Conservation (phyloP, 129 eudicot species). For the Lactuca sativa region DNA sequence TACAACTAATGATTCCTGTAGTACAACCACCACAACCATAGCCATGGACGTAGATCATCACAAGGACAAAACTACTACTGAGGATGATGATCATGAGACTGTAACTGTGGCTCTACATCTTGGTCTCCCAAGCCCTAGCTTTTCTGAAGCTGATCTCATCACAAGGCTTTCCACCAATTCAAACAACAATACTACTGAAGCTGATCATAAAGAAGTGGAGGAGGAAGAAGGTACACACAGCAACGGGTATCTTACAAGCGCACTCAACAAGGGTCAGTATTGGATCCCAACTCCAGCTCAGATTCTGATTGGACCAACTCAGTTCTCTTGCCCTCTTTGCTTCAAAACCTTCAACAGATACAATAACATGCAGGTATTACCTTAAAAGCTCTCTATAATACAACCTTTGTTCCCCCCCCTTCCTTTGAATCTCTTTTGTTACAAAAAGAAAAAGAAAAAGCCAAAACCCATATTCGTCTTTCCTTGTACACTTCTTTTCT, state of each 20-base stretch:
- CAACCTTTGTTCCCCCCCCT: constrained; percentile 19
- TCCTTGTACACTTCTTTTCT: constrained; percentile 43
- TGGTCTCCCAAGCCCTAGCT: constrained; percentile 63
- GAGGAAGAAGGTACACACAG: constrained; percentile 46
- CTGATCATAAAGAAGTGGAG: constrained; percentile 24
- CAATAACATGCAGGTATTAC: constrained; percentile 96
- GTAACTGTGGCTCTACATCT: constrained; percentile 59
- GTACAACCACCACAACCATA: constrained; percentile 46
- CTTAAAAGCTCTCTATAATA: constrained; percentile 26
- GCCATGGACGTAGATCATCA: constrained; percentile 57
- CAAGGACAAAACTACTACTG: constrained; percentile 24
- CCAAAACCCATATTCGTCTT: constrained; percentile 39
- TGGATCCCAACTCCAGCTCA: constrained; percentile 98
- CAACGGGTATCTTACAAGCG: constrained; percentile 43
- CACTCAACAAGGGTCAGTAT: constrained; percentile 89
- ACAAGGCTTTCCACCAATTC: constrained; percentile 33
- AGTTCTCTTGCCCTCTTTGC: constrained; percentile 95
- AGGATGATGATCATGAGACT: constrained; percentile 31
- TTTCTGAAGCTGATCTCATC: constrained; percentile 45
- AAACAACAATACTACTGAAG: constrained; percentile 17
- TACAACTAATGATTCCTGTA: constrained; percentile 21
- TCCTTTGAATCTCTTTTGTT: constrained; percentile 31
- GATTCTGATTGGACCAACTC: constrained; percentile 93
- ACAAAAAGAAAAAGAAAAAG: constrained; percentile 41
- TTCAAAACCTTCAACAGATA: constrained; percentile 94